phyloP scores from a whole-genome alignment of 352 stramenopile genomes.

The Phytophthora sp. region DNA sequence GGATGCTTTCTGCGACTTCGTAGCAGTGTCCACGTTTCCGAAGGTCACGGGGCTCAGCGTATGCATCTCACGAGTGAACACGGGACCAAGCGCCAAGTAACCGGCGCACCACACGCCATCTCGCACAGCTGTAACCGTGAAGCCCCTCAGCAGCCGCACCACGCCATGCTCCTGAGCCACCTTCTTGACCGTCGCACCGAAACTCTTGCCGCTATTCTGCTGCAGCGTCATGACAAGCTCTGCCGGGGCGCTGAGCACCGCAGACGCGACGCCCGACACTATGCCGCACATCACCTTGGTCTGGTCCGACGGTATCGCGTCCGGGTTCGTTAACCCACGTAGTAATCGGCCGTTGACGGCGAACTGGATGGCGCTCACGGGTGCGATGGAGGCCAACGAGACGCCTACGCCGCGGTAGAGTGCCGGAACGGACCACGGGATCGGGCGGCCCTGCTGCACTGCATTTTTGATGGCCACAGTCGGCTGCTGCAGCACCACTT shows the following conservation, averaged over 20 bases:
- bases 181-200: constrained; percentile 64
- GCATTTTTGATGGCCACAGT: constrained; percentile 88
- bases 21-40: constrained; percentile 51
- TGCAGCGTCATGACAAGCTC: constrained; percentile 90
- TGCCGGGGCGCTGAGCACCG: constrained; percentile 67
- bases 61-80: constrained; percentile 75
- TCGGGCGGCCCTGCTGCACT: constrained; percentile 76
- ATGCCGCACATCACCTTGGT: constrained; percentile 70
- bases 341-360: constrained; percentile 76
- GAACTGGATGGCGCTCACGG: constrained; percentile 84
- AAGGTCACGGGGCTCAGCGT: constrained; percentile 56
- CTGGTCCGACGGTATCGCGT: constrained; percentile 40
- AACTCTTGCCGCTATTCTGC: constrained; percentile 81
- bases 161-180: constrained; percentile 55
- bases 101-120: constrained; percentile 80
- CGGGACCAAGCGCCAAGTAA: constrained; percentile 77
- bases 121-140: constrained; percentile 66
- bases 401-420: constrained; percentile 85
- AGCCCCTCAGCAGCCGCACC: constrained; percentile 59
- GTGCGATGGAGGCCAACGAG: constrained; percentile 78
- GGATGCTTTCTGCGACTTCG: constrained; percentile 65
- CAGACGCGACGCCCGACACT: constrained; percentile 65
- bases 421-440: constrained; percentile 62
- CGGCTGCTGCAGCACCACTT: constrained; percentile 85
- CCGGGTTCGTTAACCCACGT: constrained; percentile 34